phyloP scores from a whole-genome alignment of 192 early-diverging fungal genomes.

The Phycomyces nitens region DNA sequence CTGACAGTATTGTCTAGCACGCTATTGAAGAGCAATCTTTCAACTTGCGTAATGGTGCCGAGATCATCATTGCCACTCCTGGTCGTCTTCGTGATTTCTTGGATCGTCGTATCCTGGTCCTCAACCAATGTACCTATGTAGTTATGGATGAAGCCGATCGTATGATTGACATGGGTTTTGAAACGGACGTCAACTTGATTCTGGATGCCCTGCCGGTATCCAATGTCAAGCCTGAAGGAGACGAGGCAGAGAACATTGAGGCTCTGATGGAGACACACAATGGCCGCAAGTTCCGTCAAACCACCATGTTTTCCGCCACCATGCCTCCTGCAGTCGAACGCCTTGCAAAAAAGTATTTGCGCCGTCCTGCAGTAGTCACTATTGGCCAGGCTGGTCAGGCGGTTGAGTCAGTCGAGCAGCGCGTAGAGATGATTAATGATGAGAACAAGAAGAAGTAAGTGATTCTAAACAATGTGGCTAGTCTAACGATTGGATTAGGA shows the following conservation, averaged over 20 bases:
- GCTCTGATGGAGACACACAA: conserved; percentile 38
- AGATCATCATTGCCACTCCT: conserved; percentile 97
- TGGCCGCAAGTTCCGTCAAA: conserved; percentile 74
- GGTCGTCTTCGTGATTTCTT: conserved; percentile 92
- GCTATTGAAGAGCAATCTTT: conserved; percentile 85
- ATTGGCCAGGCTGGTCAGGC: conserved; percentile 97
- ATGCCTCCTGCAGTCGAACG: conserved; percentile 96
- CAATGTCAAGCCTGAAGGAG: conserved; percentile 82
- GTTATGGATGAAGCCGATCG: conserved; percentile 99
- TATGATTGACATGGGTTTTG: conserved; percentile 94
- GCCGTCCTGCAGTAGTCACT: conserved; percentile 88
- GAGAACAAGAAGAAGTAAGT: conserved; percentile 78
- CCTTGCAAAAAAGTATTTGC: conserved; percentile 89
- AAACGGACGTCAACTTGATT: conserved; percentile 93
- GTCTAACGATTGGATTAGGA: conserved; percentile 33
- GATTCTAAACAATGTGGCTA: background rate
- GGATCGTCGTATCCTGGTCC: conserved; percentile 82
- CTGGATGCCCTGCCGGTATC: conserved; percentile 90
- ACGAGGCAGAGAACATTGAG: conserved; percentile 60
- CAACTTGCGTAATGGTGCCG: conserved; percentile 85
- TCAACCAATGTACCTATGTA: conserved; percentile 94
- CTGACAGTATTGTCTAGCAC: conserved; percentile 72
- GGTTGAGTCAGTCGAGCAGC: conserved; percentile 94
- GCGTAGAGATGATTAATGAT: conserved; percentile 87
- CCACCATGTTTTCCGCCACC: conserved; percentile 99